These are phyloP conservation scores for Clonostachys byssicola DNA, from an alignment of 2,329 filamentous ascomycete species.

Conservation along the genomic window DNA sequence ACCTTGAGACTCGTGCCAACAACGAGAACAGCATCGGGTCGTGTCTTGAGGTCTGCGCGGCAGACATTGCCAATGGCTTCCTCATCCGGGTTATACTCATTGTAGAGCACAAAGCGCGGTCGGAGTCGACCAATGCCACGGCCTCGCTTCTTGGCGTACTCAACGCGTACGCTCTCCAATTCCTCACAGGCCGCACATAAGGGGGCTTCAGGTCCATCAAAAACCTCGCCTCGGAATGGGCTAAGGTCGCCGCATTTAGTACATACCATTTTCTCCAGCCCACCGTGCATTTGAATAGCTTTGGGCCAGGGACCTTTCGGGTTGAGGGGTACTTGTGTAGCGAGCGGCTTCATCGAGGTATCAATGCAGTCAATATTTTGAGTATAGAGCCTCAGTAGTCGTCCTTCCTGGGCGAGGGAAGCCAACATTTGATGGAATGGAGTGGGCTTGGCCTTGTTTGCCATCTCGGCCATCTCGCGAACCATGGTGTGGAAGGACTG, in stretches of 20 bases:
- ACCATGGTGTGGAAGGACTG: constrained; percentile 96
- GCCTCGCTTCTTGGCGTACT: constrained; percentile 77
- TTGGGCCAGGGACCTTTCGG: constrained; percentile 87
- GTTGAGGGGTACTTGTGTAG: constrained; percentile 76
- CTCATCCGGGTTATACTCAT: constrained; percentile 93
- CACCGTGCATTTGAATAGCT: constrained; percentile 90
- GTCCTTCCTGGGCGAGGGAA: constrained; percentile 80
- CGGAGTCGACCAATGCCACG: constrained; percentile 88
- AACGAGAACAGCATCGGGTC: constrained; percentile 89
- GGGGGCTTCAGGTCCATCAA: constrained; percentile 80
- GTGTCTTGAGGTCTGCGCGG: constrained; percentile 75
- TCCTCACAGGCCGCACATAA: constrained; percentile 71
- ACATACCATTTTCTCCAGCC: constrained; percentile 93
- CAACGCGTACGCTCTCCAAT: constrained; percentile 71
- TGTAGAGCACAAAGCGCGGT: constrained; percentile 94
- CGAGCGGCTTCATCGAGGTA: constrained; percentile 73
- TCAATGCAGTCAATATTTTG: constrained; percentile 98
- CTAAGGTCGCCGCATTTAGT: constrained; percentile 81
- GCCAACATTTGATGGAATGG: constrained; percentile 92
- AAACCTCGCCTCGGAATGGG: constrained; percentile 73
- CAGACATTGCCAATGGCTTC: constrained; percentile 94
- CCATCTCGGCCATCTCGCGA: constrained; percentile 76
- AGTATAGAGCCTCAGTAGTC: constrained; percentile 85
- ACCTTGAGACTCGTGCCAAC: constrained; percentile 96
- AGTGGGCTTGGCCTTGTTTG: constrained; percentile 74